Evolutionary conservation across 106 monocot species (phyloP).

Genomic region (Dendrobium nobile): DNA sequence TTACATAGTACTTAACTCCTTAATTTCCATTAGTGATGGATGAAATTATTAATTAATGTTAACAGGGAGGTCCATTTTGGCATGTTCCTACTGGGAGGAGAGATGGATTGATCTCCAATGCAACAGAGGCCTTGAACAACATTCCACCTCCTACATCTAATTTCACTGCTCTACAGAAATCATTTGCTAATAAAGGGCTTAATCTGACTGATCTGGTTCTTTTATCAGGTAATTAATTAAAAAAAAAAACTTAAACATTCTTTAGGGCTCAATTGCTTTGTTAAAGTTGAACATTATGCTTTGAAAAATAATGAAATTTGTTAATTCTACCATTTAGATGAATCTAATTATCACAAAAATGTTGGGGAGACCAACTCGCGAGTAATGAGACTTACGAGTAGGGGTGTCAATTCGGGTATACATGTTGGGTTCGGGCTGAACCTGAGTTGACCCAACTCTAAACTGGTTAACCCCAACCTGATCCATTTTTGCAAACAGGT

Average conservation of each 20-base stretch:
- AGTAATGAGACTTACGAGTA: too few species aligned
- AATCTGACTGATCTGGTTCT: constrained; percentile 25
- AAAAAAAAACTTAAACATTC: too few species aligned
- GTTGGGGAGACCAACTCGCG: too few species aligned
- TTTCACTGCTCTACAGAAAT: constrained; percentile 18
- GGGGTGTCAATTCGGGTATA: too few species aligned
- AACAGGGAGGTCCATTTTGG: constrained; percentile 40
- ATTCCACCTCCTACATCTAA: constrained; percentile 36
- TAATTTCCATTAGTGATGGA: not conserved
- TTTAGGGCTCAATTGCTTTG: too few species aligned
- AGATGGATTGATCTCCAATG: constrained; percentile 33
- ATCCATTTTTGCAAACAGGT: too few species aligned
- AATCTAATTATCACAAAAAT: too few species aligned
- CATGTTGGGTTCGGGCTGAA: too few species aligned
- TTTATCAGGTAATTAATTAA: constrained; percentile 31
- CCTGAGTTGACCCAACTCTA: too few species aligned
- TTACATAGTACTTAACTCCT: not conserved
- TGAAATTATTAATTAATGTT: not conserved
- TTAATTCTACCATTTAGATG: too few species aligned
- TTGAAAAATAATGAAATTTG: too few species aligned
- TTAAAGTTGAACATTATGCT: not conserved
- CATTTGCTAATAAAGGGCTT: constrained; percentile 37
- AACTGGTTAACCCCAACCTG: too few species aligned
- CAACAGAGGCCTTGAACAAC: constrained; percentile 21
- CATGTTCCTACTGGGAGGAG: constrained; percentile 41